Conservation (phyloP, 2,329 filamentous ascomycete species). For the Teratosphaeria zuluensis region DNA sequence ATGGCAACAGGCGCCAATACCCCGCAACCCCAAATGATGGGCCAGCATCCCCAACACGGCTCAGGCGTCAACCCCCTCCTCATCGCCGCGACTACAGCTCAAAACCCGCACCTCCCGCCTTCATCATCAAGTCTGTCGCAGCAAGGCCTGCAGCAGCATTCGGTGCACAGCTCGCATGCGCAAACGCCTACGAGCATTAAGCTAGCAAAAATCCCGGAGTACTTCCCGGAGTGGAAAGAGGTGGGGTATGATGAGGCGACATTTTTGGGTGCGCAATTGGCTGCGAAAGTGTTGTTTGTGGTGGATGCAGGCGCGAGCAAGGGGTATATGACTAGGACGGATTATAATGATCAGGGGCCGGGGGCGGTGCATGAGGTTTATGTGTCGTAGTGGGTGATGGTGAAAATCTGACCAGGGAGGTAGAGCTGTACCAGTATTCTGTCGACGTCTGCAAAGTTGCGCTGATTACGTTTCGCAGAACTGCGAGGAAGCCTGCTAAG, state of each 20-base stretch:
- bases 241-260: slow-evolving; percentile 66
- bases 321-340: slow-evolving; percentile 58
- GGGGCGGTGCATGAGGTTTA: slow-evolving; percentile 50
- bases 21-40: slow-evolving; percentile 51
- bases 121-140: slow-evolving; percentile 8
- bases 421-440: too few relatives aligned
- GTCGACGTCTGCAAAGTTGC: too few relatives aligned
- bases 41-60: slow-evolving; percentile 15
- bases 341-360: slow-evolving; percentile 59
- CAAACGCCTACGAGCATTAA: slow-evolving; percentile 81
- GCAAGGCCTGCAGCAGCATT: slow-evolving; percentile 25
- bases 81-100: slow-evolving; percentile 76
- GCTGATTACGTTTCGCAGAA: too few relatives aligned
- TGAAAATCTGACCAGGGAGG: too few relatives aligned
- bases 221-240: slow-evolving; percentile 84
- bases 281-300: slow-evolving; percentile 64
- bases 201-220: slow-evolving; percentile 65
- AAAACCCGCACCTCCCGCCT: slow-evolving; percentile 31
- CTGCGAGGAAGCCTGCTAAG: too few relatives aligned
- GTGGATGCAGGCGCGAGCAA: slow-evolving; percentile 57
- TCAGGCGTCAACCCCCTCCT: slow-evolving; percentile 73
- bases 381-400: not conserved
- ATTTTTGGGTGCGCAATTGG: slow-evolving; percentile 81
- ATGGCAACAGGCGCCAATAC: slow-evolving; percentile 85
- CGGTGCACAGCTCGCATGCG: slow-evolving; percentile 45